These are phyloP conservation scores for Limonium bicolor DNA, from an alignment of 148 eudicot species.

Conservation along the genomic window DNA sequence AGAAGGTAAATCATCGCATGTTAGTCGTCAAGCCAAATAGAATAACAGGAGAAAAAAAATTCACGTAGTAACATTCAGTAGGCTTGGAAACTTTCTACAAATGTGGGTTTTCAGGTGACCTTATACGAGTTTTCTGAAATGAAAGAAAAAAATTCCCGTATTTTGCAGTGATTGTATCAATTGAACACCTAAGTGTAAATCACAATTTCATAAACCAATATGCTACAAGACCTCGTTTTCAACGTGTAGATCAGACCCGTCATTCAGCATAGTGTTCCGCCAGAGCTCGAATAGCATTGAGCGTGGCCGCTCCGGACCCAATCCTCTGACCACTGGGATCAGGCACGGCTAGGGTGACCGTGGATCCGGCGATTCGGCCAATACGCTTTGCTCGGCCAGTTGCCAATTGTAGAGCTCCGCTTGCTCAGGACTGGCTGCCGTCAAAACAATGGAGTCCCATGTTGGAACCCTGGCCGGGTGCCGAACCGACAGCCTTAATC, in stretches of 20 bases:
- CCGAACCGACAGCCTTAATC: slow-evolving; percentile 63
- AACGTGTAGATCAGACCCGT: slow-evolving; percentile 4
- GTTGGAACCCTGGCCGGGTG: slow-evolving; percentile 77
- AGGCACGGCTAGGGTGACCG: slow-evolving; percentile 82
- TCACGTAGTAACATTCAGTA: neutral
- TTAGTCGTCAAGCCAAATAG: neutral
- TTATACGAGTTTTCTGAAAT: neutral
- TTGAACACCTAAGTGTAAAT: neutral
- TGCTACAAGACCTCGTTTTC: neutral
- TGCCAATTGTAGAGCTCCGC: slow-evolving; percentile 82
- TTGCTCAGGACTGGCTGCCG: slow-evolving; percentile 91
- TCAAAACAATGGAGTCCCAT: slow-evolving; percentile 88
- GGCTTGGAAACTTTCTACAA: neutral
- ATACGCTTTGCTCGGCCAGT: slow-evolving; percentile 67
- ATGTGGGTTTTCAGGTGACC: no score
- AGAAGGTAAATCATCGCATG: neutral
- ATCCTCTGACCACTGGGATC: slow-evolving; percentile 80
- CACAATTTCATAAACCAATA: neutral
- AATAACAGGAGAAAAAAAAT: neutral
- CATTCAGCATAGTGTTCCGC: slow-evolving; percentile 32
- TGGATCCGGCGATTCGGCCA: slow-evolving; percentile 59
- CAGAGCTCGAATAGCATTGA: slow-evolving; percentile 61
- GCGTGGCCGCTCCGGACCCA: slow-evolving; percentile 95
- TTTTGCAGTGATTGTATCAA: neutral
- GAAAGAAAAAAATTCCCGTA: neutral